Percentiles rank a stretch among this genome's conserved stretches.
Conservation (phyloP, 768 basidiomycete species). For the Boletales sp. region DNA sequence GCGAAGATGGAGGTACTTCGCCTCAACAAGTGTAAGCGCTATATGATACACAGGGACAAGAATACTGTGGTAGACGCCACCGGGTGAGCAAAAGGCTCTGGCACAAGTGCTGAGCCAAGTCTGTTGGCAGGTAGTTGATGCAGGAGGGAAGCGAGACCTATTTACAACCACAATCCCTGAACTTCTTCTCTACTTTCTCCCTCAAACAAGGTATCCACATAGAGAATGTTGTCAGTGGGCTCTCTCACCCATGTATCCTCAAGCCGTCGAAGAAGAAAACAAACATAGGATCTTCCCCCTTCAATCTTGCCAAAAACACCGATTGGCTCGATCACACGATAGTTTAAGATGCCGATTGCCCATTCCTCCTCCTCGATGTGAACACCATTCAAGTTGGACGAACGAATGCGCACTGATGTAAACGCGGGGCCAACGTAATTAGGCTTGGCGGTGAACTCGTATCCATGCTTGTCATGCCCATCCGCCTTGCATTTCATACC, state of each 20-base stretch:
- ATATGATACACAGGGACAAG: too few species aligned
- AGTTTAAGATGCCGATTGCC: conserved; percentile 14
- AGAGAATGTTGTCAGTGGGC: conserved; percentile 12
- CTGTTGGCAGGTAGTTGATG: too few species aligned
- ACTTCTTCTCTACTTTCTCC: conserved; percentile 12
- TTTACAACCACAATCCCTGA: conserved; percentile 25
- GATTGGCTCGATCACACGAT: conserved; percentile 9
- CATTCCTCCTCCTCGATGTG: not conserved
- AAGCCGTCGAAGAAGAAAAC: conserved; percentile 9
- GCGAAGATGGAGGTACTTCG: too few species aligned
- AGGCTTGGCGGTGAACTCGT: conserved; percentile 9
- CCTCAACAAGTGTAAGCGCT: too few species aligned
- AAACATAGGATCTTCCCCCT: conserved; percentile 9
- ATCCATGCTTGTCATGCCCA: not conserved
- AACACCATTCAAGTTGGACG: not conserved
- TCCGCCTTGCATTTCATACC: not conserved
- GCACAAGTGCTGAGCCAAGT: too few species aligned
- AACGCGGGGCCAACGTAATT: conserved; percentile 7
- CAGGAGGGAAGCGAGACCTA: conserved; percentile 4
- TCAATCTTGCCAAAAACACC: conserved; percentile 8
- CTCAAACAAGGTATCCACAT: conserved; percentile 10
- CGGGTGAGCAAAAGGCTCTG: too few species aligned
- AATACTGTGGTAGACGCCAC: too few species aligned
- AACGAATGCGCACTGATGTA: not conserved
- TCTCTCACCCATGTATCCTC: conserved; percentile 9